A percentile compares a stretch with the other conserved stretches of the same genome.
Conservation (phyloP, 2,329 filamentous ascomycete species). For the Aspergillus calidoustus region DNA sequence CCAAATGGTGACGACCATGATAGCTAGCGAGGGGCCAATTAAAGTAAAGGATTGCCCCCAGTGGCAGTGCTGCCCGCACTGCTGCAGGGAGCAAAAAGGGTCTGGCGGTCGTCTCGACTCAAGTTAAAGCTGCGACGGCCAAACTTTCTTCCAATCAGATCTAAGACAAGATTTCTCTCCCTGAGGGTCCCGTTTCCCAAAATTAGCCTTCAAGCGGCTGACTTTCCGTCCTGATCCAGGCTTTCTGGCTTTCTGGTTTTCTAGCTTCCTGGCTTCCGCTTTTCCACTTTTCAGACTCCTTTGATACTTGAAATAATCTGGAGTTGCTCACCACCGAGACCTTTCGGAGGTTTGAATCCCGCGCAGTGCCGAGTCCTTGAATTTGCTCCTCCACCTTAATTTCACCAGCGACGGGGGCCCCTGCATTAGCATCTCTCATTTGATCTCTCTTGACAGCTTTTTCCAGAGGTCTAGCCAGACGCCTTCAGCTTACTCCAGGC, state of each 20-base stretch:
- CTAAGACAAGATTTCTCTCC: background rate
- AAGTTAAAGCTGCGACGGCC: background rate
- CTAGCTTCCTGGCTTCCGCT: background rate
- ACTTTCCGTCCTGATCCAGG: slow-evolving; percentile 5
- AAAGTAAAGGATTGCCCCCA: background rate
- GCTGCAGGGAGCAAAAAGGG: background rate
- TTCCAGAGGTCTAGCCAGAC: background rate
- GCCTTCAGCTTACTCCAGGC: background rate
- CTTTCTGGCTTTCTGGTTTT: background rate
- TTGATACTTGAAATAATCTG: background rate
- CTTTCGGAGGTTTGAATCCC: background rate
- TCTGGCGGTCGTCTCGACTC: background rate
- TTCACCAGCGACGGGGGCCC: background rate
- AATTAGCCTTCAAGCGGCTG: slow-evolving; percentile 9
- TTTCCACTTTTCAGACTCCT: background rate
- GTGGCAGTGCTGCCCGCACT: background rate
- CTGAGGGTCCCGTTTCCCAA: background rate
- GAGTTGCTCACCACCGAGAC: background rate
- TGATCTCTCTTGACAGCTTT: slow-evolving; percentile 1
- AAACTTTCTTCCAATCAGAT: background rate
- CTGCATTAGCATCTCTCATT: slow-evolving; percentile 7
- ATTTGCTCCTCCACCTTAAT: background rate
- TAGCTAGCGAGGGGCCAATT: background rate
- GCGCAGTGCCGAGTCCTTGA: background rate
- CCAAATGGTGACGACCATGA: background rate